Conservation (phyloP, 2,329 filamentous ascomycete species). For the Calonectria naviculata region DNA sequence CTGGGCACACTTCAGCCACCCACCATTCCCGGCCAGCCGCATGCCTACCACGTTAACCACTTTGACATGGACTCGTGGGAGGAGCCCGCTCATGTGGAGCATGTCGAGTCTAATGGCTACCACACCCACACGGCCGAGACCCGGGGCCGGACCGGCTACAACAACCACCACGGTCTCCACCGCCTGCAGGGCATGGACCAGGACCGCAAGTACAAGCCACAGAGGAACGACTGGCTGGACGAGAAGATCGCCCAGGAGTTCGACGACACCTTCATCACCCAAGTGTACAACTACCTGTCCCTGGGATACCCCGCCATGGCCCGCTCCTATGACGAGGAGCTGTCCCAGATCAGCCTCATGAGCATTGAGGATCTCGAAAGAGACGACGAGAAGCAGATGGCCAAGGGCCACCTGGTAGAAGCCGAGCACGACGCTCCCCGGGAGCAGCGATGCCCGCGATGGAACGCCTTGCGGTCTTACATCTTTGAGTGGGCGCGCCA, state of each 20-base stretch:
- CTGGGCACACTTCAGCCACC: conserved; percentile 61
- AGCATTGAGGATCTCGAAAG: conserved; percentile 74
- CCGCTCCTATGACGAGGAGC: conserved; percentile 83
- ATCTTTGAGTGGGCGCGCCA: conserved; percentile 91
- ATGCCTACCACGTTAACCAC: conserved; percentile 14
- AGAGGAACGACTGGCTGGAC: conserved; percentile 62
- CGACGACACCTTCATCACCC: conserved; percentile 86
- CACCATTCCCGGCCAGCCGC: conserved; percentile 52
- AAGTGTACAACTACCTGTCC: conserved; percentile 97
- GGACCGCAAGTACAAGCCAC: conserved; percentile 54
- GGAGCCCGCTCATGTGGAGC: conserved; percentile 49
- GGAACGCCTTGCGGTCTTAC: conserved; percentile 86
- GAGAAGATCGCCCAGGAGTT: conserved; percentile 75
- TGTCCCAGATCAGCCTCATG: conserved; percentile 83
- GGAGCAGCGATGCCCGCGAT: conserved; percentile 73
- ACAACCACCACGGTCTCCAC: conserved; percentile 59
- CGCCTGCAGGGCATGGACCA: conserved; percentile 61
- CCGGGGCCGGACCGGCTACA: conserved; percentile 44
- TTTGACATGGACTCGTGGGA: conserved; percentile 42
- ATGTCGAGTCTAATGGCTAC: conserved; percentile 36
- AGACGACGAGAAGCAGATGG: conserved; percentile 72
- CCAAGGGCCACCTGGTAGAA: conserved; percentile 79
- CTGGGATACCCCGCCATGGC: conserved; percentile 91
- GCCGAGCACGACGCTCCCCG: conserved; percentile 58
- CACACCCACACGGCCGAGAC: conserved; percentile 35